Base-by-base conservation (phyloP, 352 stramenopile genomes). In the Blastocystis sp. region DNA sequence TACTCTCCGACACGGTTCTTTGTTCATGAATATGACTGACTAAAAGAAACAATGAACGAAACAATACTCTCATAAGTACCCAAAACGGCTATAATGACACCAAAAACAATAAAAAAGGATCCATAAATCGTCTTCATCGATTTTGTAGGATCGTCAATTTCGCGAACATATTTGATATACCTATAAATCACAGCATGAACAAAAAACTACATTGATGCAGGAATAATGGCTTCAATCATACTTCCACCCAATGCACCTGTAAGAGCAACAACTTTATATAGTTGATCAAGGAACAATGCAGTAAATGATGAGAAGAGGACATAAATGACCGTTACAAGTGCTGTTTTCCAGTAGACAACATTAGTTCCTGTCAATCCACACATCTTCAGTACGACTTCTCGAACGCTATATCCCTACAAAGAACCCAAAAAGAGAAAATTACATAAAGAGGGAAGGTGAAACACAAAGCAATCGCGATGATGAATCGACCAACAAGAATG, bases 381-480 rank as follows among this genome's bases (percentile, higher is more conserved):
- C 21, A 83, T 83, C 71, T 83, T 83, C 71, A 83, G 63, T n/a
- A 65, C 46, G 14, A 83, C 71, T 56, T 83, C 71, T 19, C 71
- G 71, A 21, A 83, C 71, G 27, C 65, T 83, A 56, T 83, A 83
- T 42, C 71, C 71, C 71, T 83, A 46, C 19, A 35, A 14, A 9
- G 27, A 14, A 65, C 9, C 3, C 21, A 11, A 21, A 7, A 12
- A 27, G 39, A 5, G n/a, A 1, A 43, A 57, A n/a, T 12, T 27
- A 87, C 77, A 54, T 87, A 87, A 39, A 87, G 77, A 29, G 77
- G 77, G 77, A 87, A 87, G 42, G 59, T 78, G 77, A 87, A 87
- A 32, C 77, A 87, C 14, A 87, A 39, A 9, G 77, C 65, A 42
- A 87, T 78, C 6, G 77, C 59, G 49, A 87, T 74, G 65, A 78